phyloP scores from a whole-genome alignment of 768 basidiomycete genomes.

The Lactarius trivialis region DNA sequence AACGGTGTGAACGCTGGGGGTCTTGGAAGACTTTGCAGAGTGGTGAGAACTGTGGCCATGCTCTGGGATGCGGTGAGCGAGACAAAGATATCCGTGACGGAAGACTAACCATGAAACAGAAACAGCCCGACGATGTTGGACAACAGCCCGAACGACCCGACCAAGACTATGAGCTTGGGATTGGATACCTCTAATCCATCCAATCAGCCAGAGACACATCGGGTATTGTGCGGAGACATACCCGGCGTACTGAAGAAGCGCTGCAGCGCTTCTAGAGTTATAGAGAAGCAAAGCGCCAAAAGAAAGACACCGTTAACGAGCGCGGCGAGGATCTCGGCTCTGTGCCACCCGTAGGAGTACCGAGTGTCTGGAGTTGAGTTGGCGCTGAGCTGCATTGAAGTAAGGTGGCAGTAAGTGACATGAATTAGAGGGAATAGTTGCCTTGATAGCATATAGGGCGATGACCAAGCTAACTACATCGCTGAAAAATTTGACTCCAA shows the following conservation, averaged over 20 bases:
- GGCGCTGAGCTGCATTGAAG: conserved; percentile 50
- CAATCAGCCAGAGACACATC: background rate
- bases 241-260: conserved; percentile 85
- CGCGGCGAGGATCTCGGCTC: conserved; percentile 94
- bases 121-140: conserved; percentile 92
- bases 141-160: conserved; percentile 81
- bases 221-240: conserved; percentile 29
- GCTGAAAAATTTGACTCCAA: conserved; percentile 39
- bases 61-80: conserved; percentile 8
- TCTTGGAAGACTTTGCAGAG: conserved; percentile 13
- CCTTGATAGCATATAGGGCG: conserved; percentile 92
- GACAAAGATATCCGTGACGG: background rate
- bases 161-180: conserved; percentile 81
- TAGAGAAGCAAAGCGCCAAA: conserved; percentile 93
- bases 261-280: conserved; percentile 85
- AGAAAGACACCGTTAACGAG: conserved; percentile 96
- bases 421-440: conserved; percentile 25
- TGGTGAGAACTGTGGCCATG: conserved; percentile 27
- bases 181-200: conserved; percentile 68
- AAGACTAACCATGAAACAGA: conserved; percentile 80
- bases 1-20: conserved; percentile 9
- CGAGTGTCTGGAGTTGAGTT: conserved; percentile 54
- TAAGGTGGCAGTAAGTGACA: conserved; percentile 1
- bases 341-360: conserved; percentile 99
- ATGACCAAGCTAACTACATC: conserved; percentile 95